Percentiles rank a stretch among this genome's conserved stretches.
These are phyloP conservation scores for Colletotrichum sp. DNA, from an alignment of 2,329 filamentous ascomycete genomes.

Conservation along the genomic window DNA sequence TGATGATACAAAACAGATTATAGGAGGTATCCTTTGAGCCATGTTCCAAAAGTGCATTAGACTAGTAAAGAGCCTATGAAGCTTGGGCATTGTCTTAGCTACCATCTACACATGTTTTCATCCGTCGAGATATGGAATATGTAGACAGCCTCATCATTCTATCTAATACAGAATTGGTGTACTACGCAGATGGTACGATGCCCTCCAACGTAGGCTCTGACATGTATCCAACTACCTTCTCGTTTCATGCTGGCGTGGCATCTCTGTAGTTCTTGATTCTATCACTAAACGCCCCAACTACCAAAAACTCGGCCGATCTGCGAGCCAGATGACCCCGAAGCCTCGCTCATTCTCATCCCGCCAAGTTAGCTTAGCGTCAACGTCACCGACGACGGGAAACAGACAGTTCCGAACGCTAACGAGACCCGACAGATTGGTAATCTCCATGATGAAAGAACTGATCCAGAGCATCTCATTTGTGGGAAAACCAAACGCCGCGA, in stretches of 20 bases:
- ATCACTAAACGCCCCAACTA: neutral
- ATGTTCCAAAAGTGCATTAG: neutral
- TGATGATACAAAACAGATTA: neutral
- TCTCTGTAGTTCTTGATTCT: neutral
- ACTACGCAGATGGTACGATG: neutral
- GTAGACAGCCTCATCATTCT: no score
- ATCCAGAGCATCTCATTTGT: neutral
- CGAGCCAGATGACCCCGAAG: neutral
- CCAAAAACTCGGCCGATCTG: neutral
- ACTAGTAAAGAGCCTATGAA: neutral
- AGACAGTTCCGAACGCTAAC: neutral
- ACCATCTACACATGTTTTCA: neutral
- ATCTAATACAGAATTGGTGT: neutral
- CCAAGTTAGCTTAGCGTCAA: neutral
- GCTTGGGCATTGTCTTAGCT: neutral
- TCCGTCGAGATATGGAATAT: neutral
- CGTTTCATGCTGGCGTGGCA: neutral
- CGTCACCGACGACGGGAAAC: neutral
- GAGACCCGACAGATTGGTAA: neutral
- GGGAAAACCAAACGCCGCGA: neutral
- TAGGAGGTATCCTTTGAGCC: neutral
- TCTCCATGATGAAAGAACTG: neutral
- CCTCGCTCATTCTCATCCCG: neutral
- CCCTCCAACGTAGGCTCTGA: neutral
- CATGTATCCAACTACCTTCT: neutral